Evolutionary conservation across 177 flowering plant genomes (phyloP).

Genomic region (Vitis hybrid): DNA sequence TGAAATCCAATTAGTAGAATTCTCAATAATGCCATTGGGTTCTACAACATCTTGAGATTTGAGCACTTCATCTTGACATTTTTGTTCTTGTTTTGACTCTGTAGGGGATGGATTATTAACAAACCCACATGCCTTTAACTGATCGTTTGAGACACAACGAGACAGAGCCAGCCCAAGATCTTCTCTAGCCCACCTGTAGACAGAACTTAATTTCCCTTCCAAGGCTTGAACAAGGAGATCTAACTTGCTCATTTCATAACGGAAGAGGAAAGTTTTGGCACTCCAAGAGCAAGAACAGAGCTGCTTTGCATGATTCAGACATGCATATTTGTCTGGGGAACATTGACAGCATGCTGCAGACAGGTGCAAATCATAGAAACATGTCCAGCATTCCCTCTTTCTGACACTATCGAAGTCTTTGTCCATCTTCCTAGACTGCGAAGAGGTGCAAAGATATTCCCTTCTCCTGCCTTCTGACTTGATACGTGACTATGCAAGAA

Average conservation of each 20-base stretch:
- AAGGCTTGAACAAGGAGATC: slow-evolving; percentile 30
- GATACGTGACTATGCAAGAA: slow-evolving; percentile 17
- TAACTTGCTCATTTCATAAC: slow-evolving; percentile 27
- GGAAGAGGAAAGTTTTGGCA: slow-evolving; percentile 27
- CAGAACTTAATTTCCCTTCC: slow-evolving; percentile 28
- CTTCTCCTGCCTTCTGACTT: slow-evolving; percentile 19
- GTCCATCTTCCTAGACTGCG: slow-evolving; percentile 26
- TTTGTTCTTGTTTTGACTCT: neutral
- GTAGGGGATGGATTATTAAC: slow-evolving; percentile 11
- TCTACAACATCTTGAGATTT: slow-evolving; percentile 5
- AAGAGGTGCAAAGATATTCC: slow-evolving; percentile 26
- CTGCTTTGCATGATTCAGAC: slow-evolving; percentile 34
- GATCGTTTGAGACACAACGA: slow-evolving; percentile 17
- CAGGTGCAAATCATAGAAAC: slow-evolving; percentile 35
- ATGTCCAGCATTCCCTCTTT: slow-evolving; percentile 34
- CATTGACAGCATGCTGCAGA: slow-evolving; percentile 41
- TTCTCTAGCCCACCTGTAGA: slow-evolving; percentile 27
- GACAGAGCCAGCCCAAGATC: slow-evolving; percentile 21
- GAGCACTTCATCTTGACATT: slow-evolving; percentile 2
- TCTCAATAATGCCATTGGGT: slow-evolving; percentile 9
- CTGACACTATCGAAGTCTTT: slow-evolving; percentile 20
- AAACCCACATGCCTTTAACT: neutral
- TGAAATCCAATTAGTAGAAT: slow-evolving; percentile 10
- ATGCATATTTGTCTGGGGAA: slow-evolving; percentile 36
- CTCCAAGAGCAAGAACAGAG: slow-evolving; percentile 40